Conservation (phyloP, 805 yeast genomes). For the Zygosaccharomyces gambellarensis region DNA sequence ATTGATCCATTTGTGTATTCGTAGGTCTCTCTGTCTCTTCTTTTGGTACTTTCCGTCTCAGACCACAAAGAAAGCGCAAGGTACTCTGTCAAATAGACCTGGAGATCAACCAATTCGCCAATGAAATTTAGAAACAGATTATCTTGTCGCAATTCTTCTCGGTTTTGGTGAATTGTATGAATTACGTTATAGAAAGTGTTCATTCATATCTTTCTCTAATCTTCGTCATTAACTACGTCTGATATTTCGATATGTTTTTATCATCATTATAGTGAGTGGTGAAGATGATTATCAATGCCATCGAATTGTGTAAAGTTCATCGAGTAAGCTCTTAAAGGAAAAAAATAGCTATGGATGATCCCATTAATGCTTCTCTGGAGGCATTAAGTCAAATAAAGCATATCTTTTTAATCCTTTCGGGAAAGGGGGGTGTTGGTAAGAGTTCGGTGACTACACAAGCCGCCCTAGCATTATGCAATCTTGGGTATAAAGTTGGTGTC, state of each 20-base stretch:
- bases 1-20: constrained; percentile 17
- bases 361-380: constrained; percentile 20
- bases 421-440: constrained; percentile 97
- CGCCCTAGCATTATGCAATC: constrained; percentile 69
- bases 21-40: background rate
- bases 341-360: constrained; percentile 6
- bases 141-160: background rate
- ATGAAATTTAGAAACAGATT: background rate
- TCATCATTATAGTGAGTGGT: background rate
- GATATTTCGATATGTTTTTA: background rate
- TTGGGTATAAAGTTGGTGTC: constrained; percentile 85
- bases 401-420: constrained; percentile 77
- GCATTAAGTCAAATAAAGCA: constrained; percentile 58
- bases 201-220: background rate
- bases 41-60: background rate
- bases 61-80: too few relatives aligned
- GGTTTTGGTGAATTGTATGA: background rate
- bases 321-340: too few relatives aligned
- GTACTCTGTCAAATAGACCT: background rate
- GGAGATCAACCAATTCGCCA: background rate
- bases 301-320: too few relatives aligned
- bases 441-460: constrained; percentile 93
- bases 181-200: background rate
- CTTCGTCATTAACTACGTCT: constrained; percentile 1
- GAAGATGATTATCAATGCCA: background rate